Percentiles rank a stretch among this genome's conserved stretches.
These are phyloP conservation scores for Ophiostoma australiae DNA, from an alignment of 2,329 filamentous ascomycete species.

Conservation along the genomic window DNA sequence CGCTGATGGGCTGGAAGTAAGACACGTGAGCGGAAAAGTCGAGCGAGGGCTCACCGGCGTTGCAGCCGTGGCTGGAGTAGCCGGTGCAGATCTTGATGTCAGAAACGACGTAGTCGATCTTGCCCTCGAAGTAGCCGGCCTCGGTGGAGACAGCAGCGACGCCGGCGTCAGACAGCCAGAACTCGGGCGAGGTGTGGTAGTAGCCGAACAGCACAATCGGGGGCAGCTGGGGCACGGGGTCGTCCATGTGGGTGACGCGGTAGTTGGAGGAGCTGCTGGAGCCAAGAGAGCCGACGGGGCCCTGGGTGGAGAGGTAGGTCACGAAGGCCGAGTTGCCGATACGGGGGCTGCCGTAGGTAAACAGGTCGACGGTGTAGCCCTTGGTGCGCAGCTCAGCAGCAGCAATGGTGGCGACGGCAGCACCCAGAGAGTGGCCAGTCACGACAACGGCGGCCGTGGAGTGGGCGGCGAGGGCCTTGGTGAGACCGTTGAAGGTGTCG, in stretches of 20 bases:
- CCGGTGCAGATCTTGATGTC: slow-evolving; percentile 48
- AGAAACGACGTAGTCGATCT: slow-evolving; percentile 35
- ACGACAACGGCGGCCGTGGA: slow-evolving; percentile 42
- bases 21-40: slow-evolving; percentile 43
- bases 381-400: slow-evolving; percentile 50
- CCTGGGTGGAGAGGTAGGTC: slow-evolving; percentile 49
- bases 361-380: slow-evolving; percentile 50
- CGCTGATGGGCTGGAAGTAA: slow-evolving; percentile 46
- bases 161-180: slow-evolving; percentile 49
- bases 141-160: slow-evolving; percentile 29
- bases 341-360: slow-evolving; percentile 63
- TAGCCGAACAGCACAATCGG: slow-evolving; percentile 53
- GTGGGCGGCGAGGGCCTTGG: slow-evolving; percentile 36
- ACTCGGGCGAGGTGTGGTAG: slow-evolving; percentile 65
- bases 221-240: slow-evolving; percentile 65
- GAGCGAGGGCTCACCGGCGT: slow-evolving; percentile 45
- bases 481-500: slow-evolving; percentile 42
- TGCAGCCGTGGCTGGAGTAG: slow-evolving; percentile 45
- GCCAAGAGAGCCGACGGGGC: slow-evolving; percentile 27
- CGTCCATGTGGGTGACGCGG: slow-evolving; percentile 62
- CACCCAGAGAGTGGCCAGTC: slow-evolving; percentile 68
- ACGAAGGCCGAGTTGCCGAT: slow-evolving; percentile 55
- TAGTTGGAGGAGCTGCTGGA: slow-evolving; percentile 43
- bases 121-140: neutral
- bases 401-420: slow-evolving; percentile 57